Percentiles rank a stretch among this genome's conserved stretches.
These are phyloP conservation scores for Boletus coccyginus DNA, from an alignment of 768 basidiomycete species.

Conservation along the genomic window DNA sequence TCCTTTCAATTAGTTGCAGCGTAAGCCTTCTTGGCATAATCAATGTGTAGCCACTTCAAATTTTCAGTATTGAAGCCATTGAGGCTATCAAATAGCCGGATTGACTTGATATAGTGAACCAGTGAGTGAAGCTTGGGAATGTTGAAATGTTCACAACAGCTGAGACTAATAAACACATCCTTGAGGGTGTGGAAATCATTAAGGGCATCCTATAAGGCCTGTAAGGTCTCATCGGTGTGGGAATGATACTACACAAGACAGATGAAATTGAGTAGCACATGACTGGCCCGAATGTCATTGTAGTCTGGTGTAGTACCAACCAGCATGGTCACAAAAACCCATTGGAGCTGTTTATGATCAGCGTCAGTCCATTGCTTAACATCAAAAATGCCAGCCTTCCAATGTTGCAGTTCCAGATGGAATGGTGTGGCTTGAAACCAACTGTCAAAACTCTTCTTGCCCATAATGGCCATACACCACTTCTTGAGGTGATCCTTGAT, in stretches of 20 bases:
- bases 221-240: background rate
- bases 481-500: background rate
- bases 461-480: background rate
- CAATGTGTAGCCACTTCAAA: too few species aligned
- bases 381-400: background rate
- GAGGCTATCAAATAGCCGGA: background rate
- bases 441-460: background rate
- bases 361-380: background rate
- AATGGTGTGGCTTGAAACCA: background rate
- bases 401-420: background rate
- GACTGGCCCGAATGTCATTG: background rate
- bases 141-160: background rate
- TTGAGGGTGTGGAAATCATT: background rate
- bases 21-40: background rate
- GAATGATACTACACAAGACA: background rate
- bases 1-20: background rate
- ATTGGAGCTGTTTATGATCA: background rate
- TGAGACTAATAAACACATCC: background rate
- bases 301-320: background rate
- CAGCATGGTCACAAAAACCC: background rate
- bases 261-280: background rate
- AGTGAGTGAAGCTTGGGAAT: background rate
- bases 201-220: background rate
- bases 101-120: background rate
- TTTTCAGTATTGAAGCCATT: background rate